phyloP scores from a whole-genome alignment of 2,329 filamentous ascomycete genomes.

The Teratosphaeria epicoccoides region DNA sequence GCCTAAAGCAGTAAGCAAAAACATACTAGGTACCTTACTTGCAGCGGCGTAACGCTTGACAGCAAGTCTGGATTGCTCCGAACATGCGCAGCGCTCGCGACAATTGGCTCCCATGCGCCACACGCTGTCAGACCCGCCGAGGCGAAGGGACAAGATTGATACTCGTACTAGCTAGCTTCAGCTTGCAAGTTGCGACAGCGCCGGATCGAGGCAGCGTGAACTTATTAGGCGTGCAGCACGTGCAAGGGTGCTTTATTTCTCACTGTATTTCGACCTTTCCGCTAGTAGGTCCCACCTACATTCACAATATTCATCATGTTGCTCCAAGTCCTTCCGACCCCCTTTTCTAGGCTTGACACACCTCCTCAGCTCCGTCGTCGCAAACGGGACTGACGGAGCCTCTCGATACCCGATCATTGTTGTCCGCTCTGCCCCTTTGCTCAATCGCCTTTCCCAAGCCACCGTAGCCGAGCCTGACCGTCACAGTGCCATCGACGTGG shows the following conservation, averaged over 20 bases:
- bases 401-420: neutral
- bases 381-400: conserved; percentile 38
- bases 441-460: neutral
- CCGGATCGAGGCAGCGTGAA: too few species aligned
- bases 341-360: conserved; percentile 28
- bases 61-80: neutral
- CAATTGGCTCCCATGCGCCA: neutral
- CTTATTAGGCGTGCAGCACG: too few species aligned
- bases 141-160: neutral
- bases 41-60: too few species aligned
- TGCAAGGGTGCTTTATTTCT: neutral
- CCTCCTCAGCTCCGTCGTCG: conserved; percentile 40
- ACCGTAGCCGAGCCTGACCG: neutral
- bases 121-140: neutral
- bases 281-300: conserved; percentile 5
- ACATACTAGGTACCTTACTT: too few species aligned
- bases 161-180: too few species aligned
- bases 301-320: conserved; percentile 17
- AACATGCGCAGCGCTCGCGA: neutral
- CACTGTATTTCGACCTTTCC: conserved; percentile 6
- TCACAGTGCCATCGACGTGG: neutral
- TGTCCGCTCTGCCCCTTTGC: conserved; percentile 19
- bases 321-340: conserved; percentile 22
- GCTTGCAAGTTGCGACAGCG: too few species aligned
- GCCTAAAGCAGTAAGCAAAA: too few species aligned